Conservation (phyloP, 108 stramenopile species). For the Asterionellopsis glacialis region DNA sequence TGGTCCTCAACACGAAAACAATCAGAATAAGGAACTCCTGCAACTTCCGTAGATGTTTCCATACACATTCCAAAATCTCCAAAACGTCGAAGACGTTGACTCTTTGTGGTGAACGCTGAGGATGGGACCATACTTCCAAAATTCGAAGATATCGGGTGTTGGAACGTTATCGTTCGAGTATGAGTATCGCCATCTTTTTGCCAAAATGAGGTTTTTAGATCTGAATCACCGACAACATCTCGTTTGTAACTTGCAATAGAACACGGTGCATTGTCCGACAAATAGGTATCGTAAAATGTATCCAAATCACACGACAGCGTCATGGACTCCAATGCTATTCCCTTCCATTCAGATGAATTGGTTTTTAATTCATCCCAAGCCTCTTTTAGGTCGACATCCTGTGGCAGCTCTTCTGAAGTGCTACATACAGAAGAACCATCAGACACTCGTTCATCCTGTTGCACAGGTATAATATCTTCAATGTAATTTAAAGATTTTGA, state of each 20-base stretch:
- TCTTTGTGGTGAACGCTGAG: slow-evolving; percentile 21
- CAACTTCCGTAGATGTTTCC: slow-evolving; percentile 26
- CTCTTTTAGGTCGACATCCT: background rate
- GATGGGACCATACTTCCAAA: slow-evolving; percentile 35
- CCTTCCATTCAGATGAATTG: background rate
- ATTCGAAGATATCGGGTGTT: slow-evolving; percentile 24
- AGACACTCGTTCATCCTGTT: no score
- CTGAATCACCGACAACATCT: slow-evolving; percentile 41
- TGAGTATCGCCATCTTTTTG: slow-evolving; percentile 8
- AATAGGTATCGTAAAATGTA: slow-evolving; percentile 48
- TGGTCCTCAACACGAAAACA: slow-evolving; percentile 63
- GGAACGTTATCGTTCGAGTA: slow-evolving; percentile 26
- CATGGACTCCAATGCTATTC: background rate
- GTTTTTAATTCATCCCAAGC: background rate
- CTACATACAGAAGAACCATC: no score
- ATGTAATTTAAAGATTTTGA: no score
- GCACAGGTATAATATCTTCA: no score
- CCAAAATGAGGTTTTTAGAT: slow-evolving; percentile 31
- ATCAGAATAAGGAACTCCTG: slow-evolving; percentile 41
- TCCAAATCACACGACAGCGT: slow-evolving; percentile 33
- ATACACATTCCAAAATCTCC: slow-evolving; percentile 24
- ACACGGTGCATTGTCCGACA: slow-evolving; percentile 63
- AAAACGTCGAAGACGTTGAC: slow-evolving; percentile 29
- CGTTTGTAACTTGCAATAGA: slow-evolving; percentile 53
- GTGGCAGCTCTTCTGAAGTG: no score